Evolutionary conservation across 805 yeast genomes (phyloP), one percentile per base, ranked within the genome.

Genomic region (Blastobotrys terrestris): DNA sequence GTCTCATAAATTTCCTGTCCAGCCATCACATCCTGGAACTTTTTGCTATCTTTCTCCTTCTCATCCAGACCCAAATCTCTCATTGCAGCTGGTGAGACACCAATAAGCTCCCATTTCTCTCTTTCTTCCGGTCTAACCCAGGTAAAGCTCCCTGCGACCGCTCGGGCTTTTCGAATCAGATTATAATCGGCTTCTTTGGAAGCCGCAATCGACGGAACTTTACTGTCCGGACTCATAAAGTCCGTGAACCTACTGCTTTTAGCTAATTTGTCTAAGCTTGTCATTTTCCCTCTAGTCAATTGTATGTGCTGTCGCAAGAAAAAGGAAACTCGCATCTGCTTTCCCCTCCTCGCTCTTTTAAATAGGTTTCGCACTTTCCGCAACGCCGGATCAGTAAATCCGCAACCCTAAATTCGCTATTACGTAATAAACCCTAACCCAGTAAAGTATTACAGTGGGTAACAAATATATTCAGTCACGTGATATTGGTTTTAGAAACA

Each of bases 101-200:
- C 68, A 20, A 89, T 60, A 54, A 81, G 78, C 58, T 71, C 67
- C 63, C 60, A 61, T 31, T 61, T 56, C 6, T 54, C 81, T 77
- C 59, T 71, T 70, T 53, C 76, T 74, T 55, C 91, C 67, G 99
- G 98, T 1, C 76, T 59, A 0, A 85, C 76, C 76, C 80, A 92
- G 1, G 94, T 80, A 64, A 76, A 92, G 21, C 83, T 81, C 2
- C 96, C 95, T 1, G 72, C 62, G 11, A 82, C 71, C 3, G 66
- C 65, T 44, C 91, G 71, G 5, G 86, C 82, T 6, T 68, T 68
- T 50, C 81, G 76, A 48, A 81, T 69, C n/a, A 68, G 57, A 51
- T 71, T 64, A 44, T 65, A 53, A 18, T 58, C 50, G 1, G 67
- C 66, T 0, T 53, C 26, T 44, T 60, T 62, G 16, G 74, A 63